A percentile compares a stretch with the other conserved stretches of the same genome.
Conservation (phyloP, 2,329 filamentous ascomycete species). For the Lasiodiplodia theobromae region DNA sequence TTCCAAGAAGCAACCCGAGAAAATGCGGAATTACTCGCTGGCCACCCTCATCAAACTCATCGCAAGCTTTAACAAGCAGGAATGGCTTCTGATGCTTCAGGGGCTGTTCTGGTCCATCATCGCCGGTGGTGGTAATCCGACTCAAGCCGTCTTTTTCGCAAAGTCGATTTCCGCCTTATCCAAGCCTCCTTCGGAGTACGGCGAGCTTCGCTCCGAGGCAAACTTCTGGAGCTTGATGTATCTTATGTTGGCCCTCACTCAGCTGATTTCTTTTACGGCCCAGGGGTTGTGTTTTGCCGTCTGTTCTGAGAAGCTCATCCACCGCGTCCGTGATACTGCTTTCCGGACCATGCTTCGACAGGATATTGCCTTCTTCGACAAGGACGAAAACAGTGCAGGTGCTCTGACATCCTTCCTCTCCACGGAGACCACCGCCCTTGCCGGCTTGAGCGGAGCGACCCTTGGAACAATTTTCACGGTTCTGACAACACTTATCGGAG, state of each 20-base stretch:
- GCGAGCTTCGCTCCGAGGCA: constrained; percentile 70
- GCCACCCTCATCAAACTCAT: constrained; percentile 82
- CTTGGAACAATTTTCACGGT: constrained; percentile 87
- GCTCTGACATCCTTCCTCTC: constrained; percentile 86
- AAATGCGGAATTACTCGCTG: constrained; percentile 68
- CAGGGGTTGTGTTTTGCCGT: constrained; percentile 76
- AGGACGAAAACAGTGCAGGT: constrained; percentile 86
- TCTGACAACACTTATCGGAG: constrained; percentile 77
- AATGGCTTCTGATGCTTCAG: constrained; percentile 74
- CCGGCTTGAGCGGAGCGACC: constrained; percentile 85
- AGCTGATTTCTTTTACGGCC: constrained; percentile 67
- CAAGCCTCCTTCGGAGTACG: constrained; percentile 59
- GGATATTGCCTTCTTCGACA: constrained; percentile 91
- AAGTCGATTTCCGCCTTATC: constrained; percentile 82
- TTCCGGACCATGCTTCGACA: constrained; percentile 91
- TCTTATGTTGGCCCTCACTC: constrained; percentile 78
- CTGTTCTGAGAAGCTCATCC: constrained; percentile 85
- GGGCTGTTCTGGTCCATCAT: constrained; percentile 78
- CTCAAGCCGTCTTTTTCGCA: constrained; percentile 81
- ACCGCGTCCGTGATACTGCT: constrained; percentile 79
- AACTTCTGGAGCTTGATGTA: constrained; percentile 93
- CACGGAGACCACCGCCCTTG: constrained; percentile 87
- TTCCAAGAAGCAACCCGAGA: constrained; percentile 56
- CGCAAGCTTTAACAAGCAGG: constrained; percentile 76
- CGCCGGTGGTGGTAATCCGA: constrained; percentile 81